These are phyloP conservation scores for Zymoseptoria crescenta DNA, from an alignment of 2,329 filamentous ascomycete species.

Conservation along the genomic window DNA sequence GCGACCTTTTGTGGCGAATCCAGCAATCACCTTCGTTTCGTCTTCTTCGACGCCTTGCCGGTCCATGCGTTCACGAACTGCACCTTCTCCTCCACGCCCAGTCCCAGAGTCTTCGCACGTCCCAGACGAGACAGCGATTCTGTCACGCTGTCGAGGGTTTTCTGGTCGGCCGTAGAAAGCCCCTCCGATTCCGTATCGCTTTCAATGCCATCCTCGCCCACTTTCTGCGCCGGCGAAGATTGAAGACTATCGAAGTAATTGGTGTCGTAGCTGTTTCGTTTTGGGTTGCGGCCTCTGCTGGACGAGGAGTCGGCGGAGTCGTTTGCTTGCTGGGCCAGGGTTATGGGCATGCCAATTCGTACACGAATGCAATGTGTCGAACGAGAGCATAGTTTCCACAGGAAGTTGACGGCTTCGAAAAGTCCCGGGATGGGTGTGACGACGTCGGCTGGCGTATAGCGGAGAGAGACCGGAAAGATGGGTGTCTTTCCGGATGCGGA, in stretches of 20 bases:
- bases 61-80: constrained; percentile 69
- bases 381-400: constrained; percentile 78
- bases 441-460: constrained; percentile 82
- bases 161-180: constrained; percentile 52
- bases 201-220: constrained; percentile 28
- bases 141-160: constrained; percentile 67
- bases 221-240: constrained; percentile 12
- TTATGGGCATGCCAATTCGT: constrained; percentile 66
- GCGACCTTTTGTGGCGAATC: not conserved
- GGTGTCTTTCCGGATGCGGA: constrained; percentile 58
- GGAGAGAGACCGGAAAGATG: constrained; percentile 84
- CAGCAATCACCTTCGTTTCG: constrained; percentile 3
- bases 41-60: constrained; percentile 11
- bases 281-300: constrained; percentile 12
- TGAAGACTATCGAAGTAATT: constrained; percentile 43
- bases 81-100: constrained; percentile 75
- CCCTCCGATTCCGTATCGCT: constrained; percentile 15
- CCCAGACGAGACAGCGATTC: constrained; percentile 83
- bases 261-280: constrained; percentile 33
- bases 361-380: constrained; percentile 87
- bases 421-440: constrained; percentile 76
- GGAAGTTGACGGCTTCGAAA: constrained; percentile 56
- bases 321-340: constrained; percentile 36
- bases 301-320: constrained; percentile 22
- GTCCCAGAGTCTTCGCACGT: constrained; percentile 76